These are phyloP conservation scores for Mycena alexandri DNA, from an alignment of 768 basidiomycete species.

Conservation along the genomic window DNA sequence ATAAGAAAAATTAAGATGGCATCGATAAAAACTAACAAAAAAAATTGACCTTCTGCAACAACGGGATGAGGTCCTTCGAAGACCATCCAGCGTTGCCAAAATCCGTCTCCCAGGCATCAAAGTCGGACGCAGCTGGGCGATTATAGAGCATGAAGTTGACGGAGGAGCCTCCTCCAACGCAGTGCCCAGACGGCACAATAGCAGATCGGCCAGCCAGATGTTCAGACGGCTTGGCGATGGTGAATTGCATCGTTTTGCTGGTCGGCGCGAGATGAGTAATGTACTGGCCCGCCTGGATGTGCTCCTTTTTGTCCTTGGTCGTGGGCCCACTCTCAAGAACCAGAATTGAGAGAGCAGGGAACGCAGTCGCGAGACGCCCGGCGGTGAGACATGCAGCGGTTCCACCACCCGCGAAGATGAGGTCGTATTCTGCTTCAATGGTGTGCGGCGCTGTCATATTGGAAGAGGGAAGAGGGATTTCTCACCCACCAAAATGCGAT, in stretches of 20 bases:
- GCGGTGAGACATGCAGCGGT: slow-evolving; percentile 45
- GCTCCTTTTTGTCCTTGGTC: slow-evolving; percentile 36
- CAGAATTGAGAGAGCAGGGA: slow-evolving; percentile 45
- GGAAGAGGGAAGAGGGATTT: neutral
- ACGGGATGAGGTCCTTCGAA: slow-evolving; percentile 42
- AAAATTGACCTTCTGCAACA: slow-evolving; percentile 41
- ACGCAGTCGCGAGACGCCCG: slow-evolving; percentile 41
- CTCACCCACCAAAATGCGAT: too few relatives aligned
- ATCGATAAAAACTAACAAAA: neutral
- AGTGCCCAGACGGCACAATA: slow-evolving; percentile 36
- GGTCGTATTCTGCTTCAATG: slow-evolving; percentile 24
- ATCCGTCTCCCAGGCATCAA: slow-evolving; percentile 43
- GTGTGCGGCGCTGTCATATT: slow-evolving; percentile 10
- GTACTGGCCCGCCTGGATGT: slow-evolving; percentile 40
- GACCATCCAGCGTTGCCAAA: slow-evolving; percentile 43
- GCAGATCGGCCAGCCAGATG: slow-evolving; percentile 30
- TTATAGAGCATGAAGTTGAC: slow-evolving; percentile 40
- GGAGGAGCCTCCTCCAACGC: slow-evolving; percentile 42
- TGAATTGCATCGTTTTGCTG: slow-evolving; percentile 39
- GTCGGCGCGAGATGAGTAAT: slow-evolving; percentile 33
- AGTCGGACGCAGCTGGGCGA: slow-evolving; percentile 44
- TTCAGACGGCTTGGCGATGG: slow-evolving; percentile 18
- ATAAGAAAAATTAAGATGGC: neutral
- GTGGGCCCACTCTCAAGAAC: slow-evolving; percentile 44
- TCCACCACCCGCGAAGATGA: slow-evolving; percentile 41